These are phyloP conservation scores for Brassica incana DNA, from an alignment of 345 rosid species.

Conservation along the genomic window DNA sequence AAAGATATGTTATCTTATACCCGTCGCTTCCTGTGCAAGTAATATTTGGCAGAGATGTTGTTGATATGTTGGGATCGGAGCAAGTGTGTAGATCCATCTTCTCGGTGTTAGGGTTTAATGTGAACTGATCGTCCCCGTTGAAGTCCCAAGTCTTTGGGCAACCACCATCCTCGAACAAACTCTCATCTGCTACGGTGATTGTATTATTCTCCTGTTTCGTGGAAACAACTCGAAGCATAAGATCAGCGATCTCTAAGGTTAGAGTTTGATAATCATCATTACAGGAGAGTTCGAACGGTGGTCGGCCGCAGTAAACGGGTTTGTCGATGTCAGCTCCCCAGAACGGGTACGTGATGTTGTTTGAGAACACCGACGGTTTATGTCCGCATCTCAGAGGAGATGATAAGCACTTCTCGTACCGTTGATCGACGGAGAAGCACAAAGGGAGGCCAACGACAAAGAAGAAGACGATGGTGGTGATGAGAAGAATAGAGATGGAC, in stretches of 20 bases:
- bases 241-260: fast-evolving
- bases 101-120: neutral
- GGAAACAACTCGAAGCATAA: slow-evolving; percentile 14
- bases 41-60: no score
- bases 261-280: no score
- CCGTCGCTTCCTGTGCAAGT: no score
- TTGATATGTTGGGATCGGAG: no score
- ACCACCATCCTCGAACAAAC: neutral
- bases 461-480: neutral
- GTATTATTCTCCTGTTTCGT: fast-evolving
- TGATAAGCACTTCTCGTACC: slow-evolving; percentile 30
- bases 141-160: slow-evolving; percentile 27
- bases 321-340: slow-evolving; percentile 38
- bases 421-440: slow-evolving; percentile 24
- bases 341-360: slow-evolving; percentile 48
- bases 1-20: no score
- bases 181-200: slow-evolving; percentile 34
- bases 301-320: slow-evolving; percentile 41
- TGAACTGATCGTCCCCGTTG: neutral
- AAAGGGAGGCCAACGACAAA: slow-evolving; percentile 18
- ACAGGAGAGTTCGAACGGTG: slow-evolving; percentile 42
- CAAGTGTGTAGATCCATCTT: neutral
- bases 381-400: slow-evolving; percentile 40
- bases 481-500: slow-evolving; percentile 20
- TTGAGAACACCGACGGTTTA: neutral